A percentile compares a stretch with the other conserved stretches of the same genome.
These are phyloP conservation scores for Collybia sp. DNA, from an alignment of 768 basidiomycete genomes.

Conservation along the genomic window DNA sequence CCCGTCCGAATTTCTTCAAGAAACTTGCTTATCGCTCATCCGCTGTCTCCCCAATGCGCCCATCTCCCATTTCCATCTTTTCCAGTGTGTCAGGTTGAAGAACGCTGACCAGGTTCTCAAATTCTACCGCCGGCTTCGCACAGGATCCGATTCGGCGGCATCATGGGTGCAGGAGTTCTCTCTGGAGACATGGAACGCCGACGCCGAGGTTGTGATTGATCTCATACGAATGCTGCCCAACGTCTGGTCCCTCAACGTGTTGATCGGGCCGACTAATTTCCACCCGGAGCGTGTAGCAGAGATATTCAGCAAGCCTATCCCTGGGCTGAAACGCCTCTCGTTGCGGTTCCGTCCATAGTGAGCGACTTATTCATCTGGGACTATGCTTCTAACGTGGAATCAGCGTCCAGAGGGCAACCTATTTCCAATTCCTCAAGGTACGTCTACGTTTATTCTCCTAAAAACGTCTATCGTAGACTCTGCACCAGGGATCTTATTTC, in stretches of 20 bases:
- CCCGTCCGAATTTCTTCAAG: constrained; percentile 39
- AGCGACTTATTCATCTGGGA: constrained; percentile 19
- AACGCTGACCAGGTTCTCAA: constrained; percentile 46
- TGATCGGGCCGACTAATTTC: constrained; percentile 73
- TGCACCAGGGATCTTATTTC: constrained; percentile 75
- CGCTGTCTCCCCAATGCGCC: constrained; percentile 59
- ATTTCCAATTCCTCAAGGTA: constrained; percentile 79
- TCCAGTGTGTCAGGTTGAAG: constrained; percentile 48
- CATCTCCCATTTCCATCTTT: constrained; percentile 55
- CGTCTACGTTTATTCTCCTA: neutral
- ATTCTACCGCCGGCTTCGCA: constrained; percentile 53
- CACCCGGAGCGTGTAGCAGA: constrained; percentile 79
- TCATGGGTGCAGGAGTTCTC: constrained; percentile 44
- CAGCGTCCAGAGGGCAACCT: constrained; percentile 70
- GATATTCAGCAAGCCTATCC: constrained; percentile 45
- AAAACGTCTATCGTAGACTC: neutral
- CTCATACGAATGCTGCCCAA: constrained; percentile 54
- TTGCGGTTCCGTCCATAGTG: constrained; percentile 84
- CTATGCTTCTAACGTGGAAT: constrained; percentile 1
- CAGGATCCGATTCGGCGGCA: constrained; percentile 17
- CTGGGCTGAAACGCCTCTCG: constrained; percentile 44
- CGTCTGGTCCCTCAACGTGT: constrained; percentile 48
- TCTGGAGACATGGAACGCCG: constrained; percentile 62
- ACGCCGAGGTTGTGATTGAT: constrained; percentile 73
- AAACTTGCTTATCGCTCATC: constrained; percentile 52